phyloP scores from a whole-genome alignment of 2,329 filamentous ascomycete genomes.

The Neospermospora avenae region DNA sequence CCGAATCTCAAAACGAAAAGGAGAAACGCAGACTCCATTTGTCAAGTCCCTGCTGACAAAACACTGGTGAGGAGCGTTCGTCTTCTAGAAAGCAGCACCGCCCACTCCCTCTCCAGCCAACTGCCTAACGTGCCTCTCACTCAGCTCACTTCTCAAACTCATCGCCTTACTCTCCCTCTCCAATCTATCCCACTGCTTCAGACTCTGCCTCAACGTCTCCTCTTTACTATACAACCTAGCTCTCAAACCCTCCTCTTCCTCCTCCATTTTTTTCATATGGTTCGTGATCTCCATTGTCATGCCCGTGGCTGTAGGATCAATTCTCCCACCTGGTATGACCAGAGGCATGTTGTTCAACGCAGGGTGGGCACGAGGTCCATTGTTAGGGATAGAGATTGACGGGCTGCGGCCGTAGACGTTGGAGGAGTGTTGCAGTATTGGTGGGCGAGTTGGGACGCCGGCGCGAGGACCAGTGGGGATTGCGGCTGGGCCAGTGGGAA shows the following conservation, averaged over 20 bases:
- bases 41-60: background rate
- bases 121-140: slow-evolving; percentile 34
- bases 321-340: slow-evolving; percentile 33
- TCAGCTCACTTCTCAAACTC: slow-evolving; percentile 34
- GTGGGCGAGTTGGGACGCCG: slow-evolving; percentile 29
- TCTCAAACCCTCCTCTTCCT: slow-evolving; percentile 33
- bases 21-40: background rate
- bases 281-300: slow-evolving; percentile 29
- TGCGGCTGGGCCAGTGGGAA: slow-evolving; percentile 31
- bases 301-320: slow-evolving; percentile 33
- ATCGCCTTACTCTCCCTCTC: slow-evolving; percentile 29
- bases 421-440: slow-evolving; percentile 27
- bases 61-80: background rate
- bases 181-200: slow-evolving; percentile 35
- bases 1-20: background rate
- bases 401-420: slow-evolving; percentile 23
- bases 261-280: slow-evolving; percentile 33
- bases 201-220: slow-evolving; percentile 31
- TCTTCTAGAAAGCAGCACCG: slow-evolving; percentile 35
- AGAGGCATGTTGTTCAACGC: slow-evolving; percentile 34
- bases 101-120: slow-evolving; percentile 36
- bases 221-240: slow-evolving; percentile 33
- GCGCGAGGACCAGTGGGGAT: slow-evolving; percentile 34
- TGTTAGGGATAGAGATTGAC: slow-evolving; percentile 14
- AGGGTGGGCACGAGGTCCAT: slow-evolving; percentile 33